Conservation (phyloP, 257 asterid genomes). For the Solanum bukasovii region DNA sequence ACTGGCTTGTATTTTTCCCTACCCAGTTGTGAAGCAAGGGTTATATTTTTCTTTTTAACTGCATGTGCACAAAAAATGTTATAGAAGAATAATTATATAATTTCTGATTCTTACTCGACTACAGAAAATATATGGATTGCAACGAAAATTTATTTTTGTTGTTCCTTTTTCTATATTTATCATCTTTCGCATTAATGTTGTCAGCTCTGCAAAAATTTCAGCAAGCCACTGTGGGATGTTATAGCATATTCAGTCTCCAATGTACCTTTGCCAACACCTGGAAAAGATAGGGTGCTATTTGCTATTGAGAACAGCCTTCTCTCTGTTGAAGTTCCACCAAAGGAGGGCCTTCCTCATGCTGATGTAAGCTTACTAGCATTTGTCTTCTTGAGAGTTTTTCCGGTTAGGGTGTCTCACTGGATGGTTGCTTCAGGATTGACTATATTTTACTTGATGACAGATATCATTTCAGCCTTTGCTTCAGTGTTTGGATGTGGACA, state of each 20-base stretch:
- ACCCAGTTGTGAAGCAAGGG: not conserved
- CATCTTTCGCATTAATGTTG: constrained; percentile 13
- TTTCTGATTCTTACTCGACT: not conserved
- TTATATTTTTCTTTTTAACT: not conserved
- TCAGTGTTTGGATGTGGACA: constrained; percentile 97
- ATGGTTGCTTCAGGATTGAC: not conserved
- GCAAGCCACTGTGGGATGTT: constrained; percentile 93
- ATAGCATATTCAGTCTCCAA: constrained; percentile 61
- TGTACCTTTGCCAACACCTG: constrained; percentile 91
- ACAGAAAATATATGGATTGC: not conserved
- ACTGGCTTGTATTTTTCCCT: not conserved
- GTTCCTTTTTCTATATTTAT: not conserved
- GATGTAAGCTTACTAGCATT: constrained; percentile 57
- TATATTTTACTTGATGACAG: constrained; percentile 37
- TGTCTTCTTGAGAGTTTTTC: not conserved
- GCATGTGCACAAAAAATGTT: not conserved
- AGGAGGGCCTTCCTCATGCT: constrained; percentile 90
- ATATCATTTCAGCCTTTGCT: constrained; percentile 95
- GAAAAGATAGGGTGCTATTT: constrained; percentile 78
- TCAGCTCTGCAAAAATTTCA: constrained; percentile 42
- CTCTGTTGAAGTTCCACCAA: constrained; percentile 86
- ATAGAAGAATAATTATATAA: not conserved
- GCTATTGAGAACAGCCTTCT: constrained; percentile 76
- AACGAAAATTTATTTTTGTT: not conserved
- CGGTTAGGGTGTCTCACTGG: not conserved